These are phyloP conservation scores for Eucalyptus sp. DNA, from an alignment of 345 rosid species.

Conservation along the genomic window DNA sequence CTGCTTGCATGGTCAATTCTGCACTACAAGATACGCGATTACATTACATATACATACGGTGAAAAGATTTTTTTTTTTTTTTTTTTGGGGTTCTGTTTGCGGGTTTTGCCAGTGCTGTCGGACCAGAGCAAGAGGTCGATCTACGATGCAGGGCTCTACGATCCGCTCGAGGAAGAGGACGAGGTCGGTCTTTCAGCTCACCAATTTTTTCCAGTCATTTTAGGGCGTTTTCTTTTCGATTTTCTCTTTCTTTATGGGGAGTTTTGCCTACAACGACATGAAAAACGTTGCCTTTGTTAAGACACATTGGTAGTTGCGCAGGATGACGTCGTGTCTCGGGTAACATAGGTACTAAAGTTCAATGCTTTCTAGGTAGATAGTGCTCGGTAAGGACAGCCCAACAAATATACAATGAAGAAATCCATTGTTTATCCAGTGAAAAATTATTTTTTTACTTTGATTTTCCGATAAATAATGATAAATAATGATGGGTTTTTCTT, in stretches of 20 bases:
- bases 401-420: not conserved
- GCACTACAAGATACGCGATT: not conserved
- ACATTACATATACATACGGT: not conserved
- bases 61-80: not conserved
- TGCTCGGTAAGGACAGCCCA: not conserved
- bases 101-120: constrained; percentile 30
- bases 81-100: not conserved
- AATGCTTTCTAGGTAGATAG: not conserved
- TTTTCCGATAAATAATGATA: not conserved
- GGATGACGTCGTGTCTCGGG: not conserved
- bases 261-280: not conserved
- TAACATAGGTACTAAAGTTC: not conserved
- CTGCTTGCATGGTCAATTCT: not conserved
- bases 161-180: constrained; percentile 62
- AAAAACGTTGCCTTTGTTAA: not conserved
- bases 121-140: constrained; percentile 55
- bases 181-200: constrained; percentile 27
- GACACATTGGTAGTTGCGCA: rapidly evolving
- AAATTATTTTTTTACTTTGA: not conserved
- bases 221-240: rapidly evolving
- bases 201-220: not conserved
- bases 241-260: not conserved
- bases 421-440: not conserved
- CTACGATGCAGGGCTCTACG: constrained; percentile 79
- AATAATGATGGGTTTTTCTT: not conserved